Evolutionary conservation across 2,329 filamentous ascomycete species (phyloP).

Genomic region (Amauroascus verrucosus): DNA sequence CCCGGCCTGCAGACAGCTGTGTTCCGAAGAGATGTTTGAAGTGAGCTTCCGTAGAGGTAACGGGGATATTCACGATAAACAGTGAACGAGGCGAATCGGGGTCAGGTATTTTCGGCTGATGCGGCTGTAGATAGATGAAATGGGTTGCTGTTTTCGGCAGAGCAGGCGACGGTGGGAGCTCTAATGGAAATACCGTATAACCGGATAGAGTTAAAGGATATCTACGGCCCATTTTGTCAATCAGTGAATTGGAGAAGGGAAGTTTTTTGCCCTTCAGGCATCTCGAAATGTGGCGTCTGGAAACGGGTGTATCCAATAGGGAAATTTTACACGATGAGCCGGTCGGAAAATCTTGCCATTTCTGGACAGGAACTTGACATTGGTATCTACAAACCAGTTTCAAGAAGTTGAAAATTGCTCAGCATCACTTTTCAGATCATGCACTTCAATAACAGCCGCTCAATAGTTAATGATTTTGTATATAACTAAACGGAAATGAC

Average conservation of each 20-base stretch:
- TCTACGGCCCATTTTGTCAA: conserved; percentile 4
- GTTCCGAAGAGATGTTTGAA: conserved; percentile 64
- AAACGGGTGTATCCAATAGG: background rate
- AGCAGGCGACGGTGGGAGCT: conserved; percentile 53
- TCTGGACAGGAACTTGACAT: too few relatives aligned
- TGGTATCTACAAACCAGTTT: too few relatives aligned
- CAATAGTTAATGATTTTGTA: too few relatives aligned
- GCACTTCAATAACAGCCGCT: too few relatives aligned
- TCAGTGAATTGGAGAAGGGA: background rate
- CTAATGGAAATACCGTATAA: conserved; percentile 60
- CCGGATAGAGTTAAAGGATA: conserved; percentile 38
- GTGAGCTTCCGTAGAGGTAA: conserved; percentile 68
- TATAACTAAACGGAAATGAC: background rate
- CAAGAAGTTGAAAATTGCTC: too few relatives aligned
- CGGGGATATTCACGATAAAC: conserved; percentile 82
- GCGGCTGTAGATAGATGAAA: conserved; percentile 76
- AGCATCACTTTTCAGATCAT: too few relatives aligned
- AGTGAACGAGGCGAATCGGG: conserved; percentile 66
- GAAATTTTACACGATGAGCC: conserved; percentile 7
- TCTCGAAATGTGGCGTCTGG: background rate
- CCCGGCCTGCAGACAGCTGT: conserved; percentile 64
- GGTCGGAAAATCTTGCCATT: conserved; percentile 3
- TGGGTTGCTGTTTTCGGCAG: conserved; percentile 57
- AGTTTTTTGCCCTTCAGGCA: background rate
- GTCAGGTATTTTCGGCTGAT: conserved; percentile 68